phyloP scores from a whole-genome alignment of 75 land plant species.

The Picea glauca region DNA sequence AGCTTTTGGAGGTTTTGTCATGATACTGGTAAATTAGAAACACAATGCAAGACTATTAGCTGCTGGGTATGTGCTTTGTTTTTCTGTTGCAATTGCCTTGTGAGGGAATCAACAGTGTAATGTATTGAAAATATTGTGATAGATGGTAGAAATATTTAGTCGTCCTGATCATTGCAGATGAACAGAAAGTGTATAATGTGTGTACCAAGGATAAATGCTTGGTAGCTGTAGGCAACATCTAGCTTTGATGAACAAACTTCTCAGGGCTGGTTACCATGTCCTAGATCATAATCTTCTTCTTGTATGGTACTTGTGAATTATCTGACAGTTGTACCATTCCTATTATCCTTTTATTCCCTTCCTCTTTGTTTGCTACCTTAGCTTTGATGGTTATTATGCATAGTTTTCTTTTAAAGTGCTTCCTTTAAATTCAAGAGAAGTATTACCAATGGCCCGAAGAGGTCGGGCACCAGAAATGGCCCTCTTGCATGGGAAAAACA shows the following conservation, averaged over 20 bases:
- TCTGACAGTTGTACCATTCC: background rate
- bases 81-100: background rate
- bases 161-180: background rate
- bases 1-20: too few species aligned
- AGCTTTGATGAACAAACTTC: background rate
- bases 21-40: too few species aligned
- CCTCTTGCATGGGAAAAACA: too few species aligned
- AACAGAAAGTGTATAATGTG: background rate
- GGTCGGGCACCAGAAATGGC: too few species aligned
- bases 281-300: background rate
- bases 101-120: background rate
- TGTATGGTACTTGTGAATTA: background rate
- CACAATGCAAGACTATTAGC: too few species aligned
- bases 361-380: background rate
- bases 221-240: background rate
- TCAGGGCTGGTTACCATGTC: background rate
- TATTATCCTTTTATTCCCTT: background rate
- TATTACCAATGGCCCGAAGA: too few species aligned
- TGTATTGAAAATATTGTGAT: background rate
- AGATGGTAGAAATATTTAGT: background rate
- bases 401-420: too few species aligned
- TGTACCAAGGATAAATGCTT: background rate
- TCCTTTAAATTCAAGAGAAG: too few species aligned
- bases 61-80: background rate
- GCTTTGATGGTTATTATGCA: background rate